Base-by-base conservation (phyloP, 2,329 filamentous ascomycete genomes). In the Chalaropsis ovoidea region DNA sequence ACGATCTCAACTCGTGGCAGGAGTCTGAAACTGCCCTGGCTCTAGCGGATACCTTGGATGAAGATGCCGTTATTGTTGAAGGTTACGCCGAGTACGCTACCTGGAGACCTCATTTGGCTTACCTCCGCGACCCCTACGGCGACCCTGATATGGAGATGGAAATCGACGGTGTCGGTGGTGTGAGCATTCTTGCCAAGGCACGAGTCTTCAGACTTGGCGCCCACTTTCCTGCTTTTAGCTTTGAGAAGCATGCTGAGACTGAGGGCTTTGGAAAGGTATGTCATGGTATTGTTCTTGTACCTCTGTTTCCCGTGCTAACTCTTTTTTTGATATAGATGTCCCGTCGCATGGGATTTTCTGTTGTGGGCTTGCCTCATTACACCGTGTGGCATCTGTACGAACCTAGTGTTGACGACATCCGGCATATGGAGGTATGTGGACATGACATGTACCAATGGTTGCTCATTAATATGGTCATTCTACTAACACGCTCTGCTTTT, bases 141-240 rank as follows among this genome's bases (percentile, higher is more conserved):
- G 94, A 99, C 73, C 93, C 93, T 22, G 94, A 99, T 73, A 96
- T 97, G 87, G 94, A 99, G 74, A 97, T 99, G 94, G 94, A 99
- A 72, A 93, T 99, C 71, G 94, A 99, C 71, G 94, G 94, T 70
- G 92, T 99, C 60, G 93, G 94, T 62, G 94, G 94, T 77, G 94
- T 99, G 71, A 96, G 91, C 77, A 99, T 99, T 72, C 77, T 99
- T 71, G 93, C 94, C 58, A 99, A 97, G 76, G 94, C 94, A 1
- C 88, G 87, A 71, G 94, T 99, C 0, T 99, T 99, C 79, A 86
- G 94, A 68, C 87, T 89, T 58, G 94, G 94, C 54, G 93, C 95
- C 42, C 94, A 99, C 76, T 99, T 99, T 77, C 94, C 94, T 2
- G 94, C 94, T 1, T 99, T 99, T 74, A 96, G 91, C 74, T 99